phyloP scores from a whole-genome alignment of 352 stramenopile genomes.

The Globisporangium alternatum region DNA sequence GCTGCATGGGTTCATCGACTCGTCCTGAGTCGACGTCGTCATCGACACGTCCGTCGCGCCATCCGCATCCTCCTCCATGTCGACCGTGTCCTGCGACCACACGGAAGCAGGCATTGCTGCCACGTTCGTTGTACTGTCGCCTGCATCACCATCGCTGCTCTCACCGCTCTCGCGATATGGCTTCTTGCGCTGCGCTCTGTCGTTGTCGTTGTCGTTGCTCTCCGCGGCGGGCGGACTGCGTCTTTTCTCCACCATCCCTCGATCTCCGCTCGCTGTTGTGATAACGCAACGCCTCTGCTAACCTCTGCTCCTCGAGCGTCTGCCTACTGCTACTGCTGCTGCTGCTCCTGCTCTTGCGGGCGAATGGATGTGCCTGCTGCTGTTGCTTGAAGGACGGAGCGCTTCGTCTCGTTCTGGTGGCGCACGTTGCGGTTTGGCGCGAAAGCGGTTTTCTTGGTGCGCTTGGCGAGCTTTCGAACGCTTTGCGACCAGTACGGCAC shows the following conservation, averaged over 20 bases:
- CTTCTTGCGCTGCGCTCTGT: conserved; percentile 9
- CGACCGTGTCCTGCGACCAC: conserved; percentile 16
- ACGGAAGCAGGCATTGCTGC: background rate
- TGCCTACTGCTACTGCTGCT: conserved; percentile 7
- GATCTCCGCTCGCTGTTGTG: background rate
- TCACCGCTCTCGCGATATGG: background rate
- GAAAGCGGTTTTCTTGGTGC: conserved; percentile 1
- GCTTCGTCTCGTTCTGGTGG: background rate
- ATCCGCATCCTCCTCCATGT: conserved; percentile 12
- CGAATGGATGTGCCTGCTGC: background rate
- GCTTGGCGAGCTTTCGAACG: background rate
- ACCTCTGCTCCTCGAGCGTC: background rate
- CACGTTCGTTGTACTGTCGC: background rate
- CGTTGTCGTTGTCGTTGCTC: background rate
- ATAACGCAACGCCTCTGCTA: background rate
- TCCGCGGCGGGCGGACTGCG: conserved; percentile 22
- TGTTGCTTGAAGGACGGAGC: background rate
- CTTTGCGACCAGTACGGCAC: background rate
- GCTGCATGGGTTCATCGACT: conserved; percentile 8
- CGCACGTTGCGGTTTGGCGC: background rate
- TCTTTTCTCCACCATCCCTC: conserved; percentile 50
- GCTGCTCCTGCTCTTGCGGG: background rate
- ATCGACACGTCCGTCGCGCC: conserved; percentile 7
- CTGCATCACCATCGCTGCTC: background rate
- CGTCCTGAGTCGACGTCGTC: conserved; percentile 13